Evolutionary conservation across 176 grass and related monocot species (phyloP), one percentile per base, ranked within the genome.

Genomic region (Triticum urartu): DNA sequence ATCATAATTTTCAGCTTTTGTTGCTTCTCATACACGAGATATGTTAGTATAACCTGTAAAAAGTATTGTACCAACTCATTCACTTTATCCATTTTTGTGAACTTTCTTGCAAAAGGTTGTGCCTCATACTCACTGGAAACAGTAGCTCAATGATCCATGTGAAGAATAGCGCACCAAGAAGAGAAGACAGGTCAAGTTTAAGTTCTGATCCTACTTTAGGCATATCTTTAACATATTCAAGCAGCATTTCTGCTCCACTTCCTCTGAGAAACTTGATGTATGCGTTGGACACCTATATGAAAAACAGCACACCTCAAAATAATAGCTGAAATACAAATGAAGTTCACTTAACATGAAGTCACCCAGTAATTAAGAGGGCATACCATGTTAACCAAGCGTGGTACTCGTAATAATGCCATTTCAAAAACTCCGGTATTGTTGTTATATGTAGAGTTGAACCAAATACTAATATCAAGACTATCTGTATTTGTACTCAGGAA

Each of bases 381-480:
- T 86, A 98, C 95, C 75, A 13, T 85, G 69, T 98, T 98, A 36
- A 98, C 50, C 77, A 91, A 92, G 58, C 89, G 95, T 68, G 95
- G 95, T 68, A 93, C 89, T 81, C 95, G 61, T 33, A 90, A 20
- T 79, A 93, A 64, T 63, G 77, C 22, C 6, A 95, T 85, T 11
- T 4, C 0, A 2, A 4, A 32, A 86, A 52, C 91, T 26, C 18
- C 93, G 13, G 79, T 81, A 67, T 92, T 85, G 56, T 95, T 94
- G 32, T 74, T 94, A 83, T 92, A 98, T 5, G 93, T 98, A 60
- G 95, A 98, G 84, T 98, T 98, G 86, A 92, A 98, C 93, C 89
- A 93, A 89, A 98, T 89, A 79, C 71, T 95, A 64, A 98, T 68
- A 32, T 92, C 85, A 32, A 94, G 89, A 22, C 69, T 75, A 14